These are phyloP conservation scores for Quercus lobata DNA, from an alignment of 331 rosid species.

Conservation along the genomic window DNA sequence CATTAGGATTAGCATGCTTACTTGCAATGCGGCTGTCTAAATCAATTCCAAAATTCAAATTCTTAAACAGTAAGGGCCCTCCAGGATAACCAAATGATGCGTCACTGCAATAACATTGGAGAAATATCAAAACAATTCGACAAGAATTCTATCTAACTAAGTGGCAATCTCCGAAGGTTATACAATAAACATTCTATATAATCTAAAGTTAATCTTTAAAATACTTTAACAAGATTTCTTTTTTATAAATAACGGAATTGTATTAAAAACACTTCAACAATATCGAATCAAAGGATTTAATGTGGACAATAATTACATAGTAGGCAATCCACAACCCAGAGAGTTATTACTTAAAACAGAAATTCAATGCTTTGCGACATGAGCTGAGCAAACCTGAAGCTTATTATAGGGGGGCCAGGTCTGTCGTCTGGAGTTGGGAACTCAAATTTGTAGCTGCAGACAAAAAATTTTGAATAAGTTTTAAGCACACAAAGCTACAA, in stretches of 20 bases:
- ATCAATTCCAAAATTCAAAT: slow-evolving; percentile 97
- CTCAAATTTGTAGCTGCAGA: slow-evolving; percentile 93
- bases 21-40: slow-evolving; percentile 98
- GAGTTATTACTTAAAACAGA: not conserved
- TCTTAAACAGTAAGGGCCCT: slow-evolving; percentile 81
- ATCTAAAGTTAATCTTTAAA: not conserved
- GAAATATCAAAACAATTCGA: slow-evolving; percentile 11
- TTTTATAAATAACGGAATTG: no score
- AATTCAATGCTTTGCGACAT: not conserved
- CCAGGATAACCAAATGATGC: slow-evolving; percentile 99
- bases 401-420: slow-evolving; percentile 95
- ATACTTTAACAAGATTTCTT: no score
- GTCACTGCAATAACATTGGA: slow-evolving; percentile 60
- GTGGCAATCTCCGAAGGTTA: not conserved
- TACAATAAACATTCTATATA: not conserved
- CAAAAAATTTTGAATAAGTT: slow-evolving; percentile 16
- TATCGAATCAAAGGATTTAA: not conserved
- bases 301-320: not conserved
- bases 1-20: slow-evolving; percentile 42
- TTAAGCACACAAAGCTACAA: slow-evolving; percentile 19
- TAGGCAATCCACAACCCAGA: not conserved
- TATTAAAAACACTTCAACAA: not conserved
- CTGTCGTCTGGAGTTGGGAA: slow-evolving; percentile 99
- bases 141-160: not conserved
- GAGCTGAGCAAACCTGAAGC: slow-evolving; percentile 71